Evolutionary conservation across 2,329 filamentous ascomycete species (phyloP).

Genomic region (Penicillium sclerotiorum): DNA sequence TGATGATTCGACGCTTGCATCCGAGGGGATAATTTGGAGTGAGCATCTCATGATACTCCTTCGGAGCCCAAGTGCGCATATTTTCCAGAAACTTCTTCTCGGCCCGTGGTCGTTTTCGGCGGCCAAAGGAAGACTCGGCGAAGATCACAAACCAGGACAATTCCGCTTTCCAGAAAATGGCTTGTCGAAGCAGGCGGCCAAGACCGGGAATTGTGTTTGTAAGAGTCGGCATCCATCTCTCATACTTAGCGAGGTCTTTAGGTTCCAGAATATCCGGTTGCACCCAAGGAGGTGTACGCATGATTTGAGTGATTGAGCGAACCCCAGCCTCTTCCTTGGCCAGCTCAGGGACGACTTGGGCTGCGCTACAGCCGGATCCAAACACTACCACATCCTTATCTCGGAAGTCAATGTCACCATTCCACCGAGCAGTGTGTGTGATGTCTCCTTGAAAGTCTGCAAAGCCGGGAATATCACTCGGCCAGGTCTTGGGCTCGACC

Average conservation of each 20-base stretch:
- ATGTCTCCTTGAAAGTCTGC: slow-evolving; percentile 58
- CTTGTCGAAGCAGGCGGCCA: slow-evolving; percentile 48
- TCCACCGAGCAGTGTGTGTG: slow-evolving; percentile 62
- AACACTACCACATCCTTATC: slow-evolving; percentile 61
- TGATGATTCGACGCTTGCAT: slow-evolving; percentile 66
- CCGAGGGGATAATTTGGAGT: slow-evolving; percentile 65
- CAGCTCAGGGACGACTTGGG: slow-evolving; percentile 59
- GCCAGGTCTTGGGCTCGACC: slow-evolving; percentile 57
- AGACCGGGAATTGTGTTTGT: slow-evolving; percentile 56
- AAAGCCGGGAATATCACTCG: slow-evolving; percentile 54
- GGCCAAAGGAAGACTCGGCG: slow-evolving; percentile 33
- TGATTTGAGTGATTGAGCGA: slow-evolving; percentile 62
- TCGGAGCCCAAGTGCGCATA: slow-evolving; percentile 55
- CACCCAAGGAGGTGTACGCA: slow-evolving; percentile 62
- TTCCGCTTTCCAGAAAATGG: slow-evolving; percentile 43
- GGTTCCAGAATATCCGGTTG: slow-evolving; percentile 45
- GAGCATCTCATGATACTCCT: slow-evolving; percentile 63
- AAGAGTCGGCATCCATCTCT: slow-evolving; percentile 51
- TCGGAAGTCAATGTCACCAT: slow-evolving; percentile 54
- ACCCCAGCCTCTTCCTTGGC: slow-evolving; percentile 51
- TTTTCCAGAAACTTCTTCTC: slow-evolving; percentile 50
- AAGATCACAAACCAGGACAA: slow-evolving; percentile 20
- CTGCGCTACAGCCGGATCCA: slow-evolving; percentile 61
- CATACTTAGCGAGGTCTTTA: slow-evolving; percentile 45
- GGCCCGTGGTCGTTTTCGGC: slow-evolving; percentile 39